Base-by-base conservation (phyloP, 176 grass and related monocot species). In the Carex myosuroides region DNA sequence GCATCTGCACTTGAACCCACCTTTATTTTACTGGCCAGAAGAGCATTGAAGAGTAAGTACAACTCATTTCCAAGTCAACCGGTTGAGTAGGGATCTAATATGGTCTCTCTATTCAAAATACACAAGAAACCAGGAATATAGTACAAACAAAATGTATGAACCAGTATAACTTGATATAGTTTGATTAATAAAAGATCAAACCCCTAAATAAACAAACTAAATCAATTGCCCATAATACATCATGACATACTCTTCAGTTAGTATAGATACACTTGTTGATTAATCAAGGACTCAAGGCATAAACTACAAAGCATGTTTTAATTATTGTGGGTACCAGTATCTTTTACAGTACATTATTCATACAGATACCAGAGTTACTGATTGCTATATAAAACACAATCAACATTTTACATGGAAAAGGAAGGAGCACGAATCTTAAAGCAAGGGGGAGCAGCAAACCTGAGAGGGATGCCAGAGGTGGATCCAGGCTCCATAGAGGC, bases 21-120 rank as follows among this genome's bases (percentile, higher is more conserved):
- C 76, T 88, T 88, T 86, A 94, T 81, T 64, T 94, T 98, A 84
- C 92, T 98, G 87, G 69, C 17, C 86, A 58, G 81, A 78, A 68
- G 18, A 74, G 13, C 64, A 11, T 18, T n/a, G n/a, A 73, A 71
- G 22, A 58, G 5, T 70, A 44, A 70, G 66, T n/a, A 70, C 17
- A 70, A 71, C 8, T 10, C 3, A 71, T 21, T 71, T 71, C 62
- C 62, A 64, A 14, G 6, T 39, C 65, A 68, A 37, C 30, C 4
- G 13, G 65, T 39, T 3, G 12, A 16, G 13, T 68, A 30, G 14
- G 64, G 64, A 68, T 12, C 5, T 13, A 37, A 37, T 32, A 68
- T 13, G 30, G 29, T 64, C 62, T 64, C 62, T 30, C 22, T 4
- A 64, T 13, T 32, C 22, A 24, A 64, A 64, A 24, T 13, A 64